Evolutionary conservation across 495 filamentous ascomycete genomes (phyloP), one percentile per base, ranked within the genome.

Genomic region (Oleoguttula mirabilis): DNA sequence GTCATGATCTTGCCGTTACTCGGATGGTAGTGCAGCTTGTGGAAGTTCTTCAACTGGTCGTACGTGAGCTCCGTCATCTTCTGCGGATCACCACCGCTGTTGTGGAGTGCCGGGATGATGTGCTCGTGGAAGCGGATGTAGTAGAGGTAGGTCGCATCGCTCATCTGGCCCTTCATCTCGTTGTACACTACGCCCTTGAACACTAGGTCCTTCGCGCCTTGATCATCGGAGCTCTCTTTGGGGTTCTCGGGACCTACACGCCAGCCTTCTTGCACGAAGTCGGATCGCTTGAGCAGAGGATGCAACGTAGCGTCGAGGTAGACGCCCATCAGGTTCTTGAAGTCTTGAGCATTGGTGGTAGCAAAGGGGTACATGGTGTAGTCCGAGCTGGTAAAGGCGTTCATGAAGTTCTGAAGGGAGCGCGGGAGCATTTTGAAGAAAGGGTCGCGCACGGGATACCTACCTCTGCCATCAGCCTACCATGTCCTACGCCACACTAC

Each of bases 101-200:
- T 94, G 62, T 96, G 80, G 50, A 98, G 79, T 11, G 79, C 75
- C 0, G 90, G 90, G 56, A 90, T 86, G 16, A 98, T 84, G 60
- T 88, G 85, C 48, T 98, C 85, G 56, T 90, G 84, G 57, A 92
- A 96, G 39, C 76, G 69, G 46, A 94, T 90, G 52, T 94, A 95
- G 65, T 80, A 98, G 2, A 96, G 70, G 60, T 98, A 96, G 54
- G 84, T 84, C 11, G 90, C 84, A 60, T 96, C 90, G 6, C 90
- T 96, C 76, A 96, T 94, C 57, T 94, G 86, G 0, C 90, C 90
- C 63, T 98, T 98, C 90, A 98, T 98, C 64, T 98, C 90, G 56
- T 98, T 98, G 62, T 98, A 98, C 17, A 98, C 90, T 10, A 98
- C 90, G 17, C 90, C 90, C 60, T 98, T 98, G 69, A 98, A 98